Percentiles rank a stretch among this genome's conserved stretches.
phyloP scores from a whole-genome alignment of 2,329 filamentous ascomycete species.

The Trichoderma harzianum region DNA sequence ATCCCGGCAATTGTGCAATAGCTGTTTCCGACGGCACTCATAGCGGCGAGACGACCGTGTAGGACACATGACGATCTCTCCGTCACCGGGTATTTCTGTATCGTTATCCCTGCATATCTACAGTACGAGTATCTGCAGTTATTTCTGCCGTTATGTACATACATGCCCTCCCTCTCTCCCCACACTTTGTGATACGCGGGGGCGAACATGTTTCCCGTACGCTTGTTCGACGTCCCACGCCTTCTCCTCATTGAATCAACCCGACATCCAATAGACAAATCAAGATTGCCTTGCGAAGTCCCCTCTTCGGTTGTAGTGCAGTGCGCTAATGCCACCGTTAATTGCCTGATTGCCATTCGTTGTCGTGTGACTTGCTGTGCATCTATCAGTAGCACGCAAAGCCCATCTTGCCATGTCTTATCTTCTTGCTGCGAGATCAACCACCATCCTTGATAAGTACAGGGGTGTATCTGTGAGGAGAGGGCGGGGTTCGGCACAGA shows the following conservation, averaged over 20 bases:
- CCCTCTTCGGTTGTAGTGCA: neutral
- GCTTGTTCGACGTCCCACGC: neutral
- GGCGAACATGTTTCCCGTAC: neutral
- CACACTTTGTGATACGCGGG: neutral
- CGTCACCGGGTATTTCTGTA: slow-evolving; percentile 1
- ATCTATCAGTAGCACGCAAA: neutral
- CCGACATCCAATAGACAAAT: neutral
- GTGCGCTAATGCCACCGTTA: neutral
- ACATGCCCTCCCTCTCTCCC: neutral
- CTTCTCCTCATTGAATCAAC: neutral
- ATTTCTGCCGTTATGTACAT: neutral
- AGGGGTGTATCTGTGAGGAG: slow-evolving; percentile 2
- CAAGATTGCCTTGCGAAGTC: neutral
- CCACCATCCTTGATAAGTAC: neutral
- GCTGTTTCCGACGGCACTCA: neutral
- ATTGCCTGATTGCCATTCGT: neutral
- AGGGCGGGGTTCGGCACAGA: slow-evolving; percentile 3
- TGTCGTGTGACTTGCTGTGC: neutral
- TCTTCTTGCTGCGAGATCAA: neutral
- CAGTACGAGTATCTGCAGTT: neutral
- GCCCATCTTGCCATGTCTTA: neutral
- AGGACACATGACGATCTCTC: slow-evolving; percentile 4
- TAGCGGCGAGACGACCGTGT: neutral
- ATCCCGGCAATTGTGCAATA: neutral
- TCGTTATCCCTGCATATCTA: neutral